Conservation (phyloP, 83 land plant species). For the Isoetes engelmannii region DNA sequence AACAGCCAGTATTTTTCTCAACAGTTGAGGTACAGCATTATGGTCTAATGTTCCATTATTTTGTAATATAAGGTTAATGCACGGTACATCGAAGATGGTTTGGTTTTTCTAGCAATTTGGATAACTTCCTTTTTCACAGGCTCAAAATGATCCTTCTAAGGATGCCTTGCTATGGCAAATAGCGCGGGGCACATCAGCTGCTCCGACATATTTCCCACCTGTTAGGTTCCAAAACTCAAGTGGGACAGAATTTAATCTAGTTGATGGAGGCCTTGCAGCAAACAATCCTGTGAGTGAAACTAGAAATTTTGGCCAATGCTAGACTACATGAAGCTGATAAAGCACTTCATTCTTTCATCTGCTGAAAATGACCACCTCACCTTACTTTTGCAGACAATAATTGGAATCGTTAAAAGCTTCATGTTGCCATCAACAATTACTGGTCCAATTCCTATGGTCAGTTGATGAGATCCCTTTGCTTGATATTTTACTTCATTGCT, state of each 20-base stretch:
- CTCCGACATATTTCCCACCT: slow-evolving; percentile 25
- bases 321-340: slow-evolving; percentile 12
- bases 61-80: neutral
- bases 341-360: slow-evolving; percentile 1
- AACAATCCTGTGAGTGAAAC: neutral
- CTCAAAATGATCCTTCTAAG: slow-evolving; percentile 3
- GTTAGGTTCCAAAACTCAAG: slow-evolving; percentile 7
- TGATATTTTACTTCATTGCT: neutral
- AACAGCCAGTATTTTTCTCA: slow-evolving; percentile 19
- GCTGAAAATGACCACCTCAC: neutral
- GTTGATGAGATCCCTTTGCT: neutral
- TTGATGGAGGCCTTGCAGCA: slow-evolving; percentile 30
- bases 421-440: neutral
- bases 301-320: slow-evolving; percentile 1
- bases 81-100: neutral
- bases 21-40: slow-evolving; percentile 14
- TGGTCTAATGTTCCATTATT: neutral
- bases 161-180: slow-evolving; percentile 11
- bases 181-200: neutral
- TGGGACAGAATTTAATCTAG: slow-evolving; percentile 17
- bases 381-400: neutral
- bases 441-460: neutral
- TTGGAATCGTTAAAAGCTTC: neutral
- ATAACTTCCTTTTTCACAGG: slow-evolving; percentile 6
- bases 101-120: neutral